phyloP scores from a whole-genome alignment of 2,329 filamentous ascomycete species.

The Ophiostoma perfectum region DNA sequence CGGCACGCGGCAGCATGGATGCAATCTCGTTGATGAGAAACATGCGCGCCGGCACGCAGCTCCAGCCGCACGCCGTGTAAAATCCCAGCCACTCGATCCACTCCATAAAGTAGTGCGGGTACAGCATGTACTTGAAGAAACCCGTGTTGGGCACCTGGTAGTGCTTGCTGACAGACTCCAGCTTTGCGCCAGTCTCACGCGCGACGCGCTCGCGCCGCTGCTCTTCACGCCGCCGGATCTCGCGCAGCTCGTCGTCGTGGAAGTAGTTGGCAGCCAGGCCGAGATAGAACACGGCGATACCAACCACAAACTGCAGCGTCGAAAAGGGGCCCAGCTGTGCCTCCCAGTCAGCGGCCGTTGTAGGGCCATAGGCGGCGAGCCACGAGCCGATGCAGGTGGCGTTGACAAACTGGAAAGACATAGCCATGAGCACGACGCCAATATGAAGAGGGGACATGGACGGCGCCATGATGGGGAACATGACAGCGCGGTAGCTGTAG shows the following conservation, averaged over 20 bases:
- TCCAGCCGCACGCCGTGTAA: constrained; percentile 65
- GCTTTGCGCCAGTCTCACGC: constrained; percentile 25
- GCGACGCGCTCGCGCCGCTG: constrained; percentile 45
- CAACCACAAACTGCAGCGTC: constrained; percentile 49
- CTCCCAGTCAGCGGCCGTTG: constrained; percentile 49
- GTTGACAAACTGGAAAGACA: constrained; percentile 75
- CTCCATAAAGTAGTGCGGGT: constrained; percentile 91
- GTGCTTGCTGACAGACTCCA: constrained; percentile 60
- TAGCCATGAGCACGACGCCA: constrained; percentile 58
- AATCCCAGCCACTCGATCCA: constrained; percentile 96
- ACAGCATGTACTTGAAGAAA: constrained; percentile 76
- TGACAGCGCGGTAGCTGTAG: constrained; percentile 82
- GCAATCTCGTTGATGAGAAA: constrained; percentile 83
- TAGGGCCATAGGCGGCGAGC: constrained; percentile 77
- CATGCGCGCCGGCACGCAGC: constrained; percentile 66
- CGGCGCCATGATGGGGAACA: constrained; percentile 77
- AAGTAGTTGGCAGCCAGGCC: constrained; percentile 77
- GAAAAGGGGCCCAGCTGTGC: constrained; percentile 28
- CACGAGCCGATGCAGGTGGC: constrained; percentile 72
- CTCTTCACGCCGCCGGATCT: constrained; percentile 61
- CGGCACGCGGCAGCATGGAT: constrained; percentile 84
- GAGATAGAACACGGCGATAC: constrained; percentile 68
- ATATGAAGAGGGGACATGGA: constrained; percentile 88
- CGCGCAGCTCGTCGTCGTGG: constrained; percentile 83
- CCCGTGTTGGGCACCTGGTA: constrained; percentile 83